phyloP scores from a whole-genome alignment of 2,329 filamentous ascomycete genomes.

The Lachnellula occidentalis region DNA sequence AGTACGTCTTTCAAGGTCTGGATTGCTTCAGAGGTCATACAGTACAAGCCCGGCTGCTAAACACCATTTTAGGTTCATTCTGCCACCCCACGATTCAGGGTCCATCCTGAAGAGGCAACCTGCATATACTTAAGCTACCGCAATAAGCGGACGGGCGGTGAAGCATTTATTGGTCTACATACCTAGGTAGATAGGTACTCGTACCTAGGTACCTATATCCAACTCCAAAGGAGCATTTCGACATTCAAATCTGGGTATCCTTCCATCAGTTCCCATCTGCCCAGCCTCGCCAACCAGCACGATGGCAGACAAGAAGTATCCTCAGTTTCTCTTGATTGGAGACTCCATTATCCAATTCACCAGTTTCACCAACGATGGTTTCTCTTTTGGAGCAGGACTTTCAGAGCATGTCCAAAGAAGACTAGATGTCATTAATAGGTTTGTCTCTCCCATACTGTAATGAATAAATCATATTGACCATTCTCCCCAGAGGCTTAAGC shows the following conservation, averaged over 20 bases:
- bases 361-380: constrained; percentile 56
- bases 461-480: not conserved
- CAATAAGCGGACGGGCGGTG: not conserved
- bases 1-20: too few species aligned
- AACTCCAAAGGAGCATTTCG: too few species aligned
- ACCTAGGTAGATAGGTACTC: not conserved
- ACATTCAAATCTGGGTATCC: too few species aligned
- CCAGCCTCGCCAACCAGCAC: not conserved
- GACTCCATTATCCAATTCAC: constrained; percentile 80
- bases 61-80: too few species aligned
- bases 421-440: constrained; percentile 83
- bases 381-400: constrained; percentile 68
- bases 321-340: constrained; percentile 78
- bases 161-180: not conserved
- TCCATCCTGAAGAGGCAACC: not conserved
- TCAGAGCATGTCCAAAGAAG: constrained; percentile 48
- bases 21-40: too few species aligned
- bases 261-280: not conserved
- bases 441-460: constrained; percentile 36
- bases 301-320: constrained; percentile 38
- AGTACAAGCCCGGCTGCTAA: too few species aligned
- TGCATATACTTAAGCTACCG: not conserved
- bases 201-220: not conserved
- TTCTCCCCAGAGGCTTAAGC: constrained; percentile 24
- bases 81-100: not conserved